Base-by-base conservation (phyloP, 345 rosid species). In the Ceriops zippeliana region DNA sequence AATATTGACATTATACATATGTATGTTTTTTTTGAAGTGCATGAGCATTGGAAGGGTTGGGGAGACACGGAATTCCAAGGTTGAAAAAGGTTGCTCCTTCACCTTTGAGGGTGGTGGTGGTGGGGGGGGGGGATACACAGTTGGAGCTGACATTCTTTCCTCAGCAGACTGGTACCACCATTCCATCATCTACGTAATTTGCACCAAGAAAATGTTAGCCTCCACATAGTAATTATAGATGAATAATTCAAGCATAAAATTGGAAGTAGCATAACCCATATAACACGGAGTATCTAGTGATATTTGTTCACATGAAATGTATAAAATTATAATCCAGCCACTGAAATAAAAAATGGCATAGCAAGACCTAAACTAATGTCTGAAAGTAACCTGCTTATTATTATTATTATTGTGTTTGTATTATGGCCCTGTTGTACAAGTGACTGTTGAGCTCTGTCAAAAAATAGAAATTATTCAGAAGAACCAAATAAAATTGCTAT, bases 111-210 rank as follows among this genome's bases (percentile, higher is more conserved):
- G 83, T 62, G 98, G 99, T 22, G 97, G 99, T 0, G 99, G 99
- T 3, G 99, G 99, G 0, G 99, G 99, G 1, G 98, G 96, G 9
- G 98, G 98, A 69, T 95, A 95, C 62, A 91, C 98, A 6, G 97
- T 90, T 63, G 98, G 96, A 73, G 98, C 99, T 54, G 96, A 87
- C 91, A 95, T 91, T 86, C 96, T 90, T 76, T 91, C 98, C 78
- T 95, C 99, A 28, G 98, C 99, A 79, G 99, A 95, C 79, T 95
- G 98, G 74, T 90, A 95, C 99, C 98, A 95, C 99, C 99, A 95
- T 62, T 95, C 99, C 99, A 95, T 95, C 98, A 95, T 95, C 99
- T 95, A 69, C 22, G 35, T 21, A 67, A 71, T 61, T 68, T 32
- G 74, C 63, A 69, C 10, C 11, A 47, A 34, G 24, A 37, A 62